These are phyloP conservation scores for Boletus barrowsii DNA, from an alignment of 768 basidiomycete genomes.

Conservation along the genomic window DNA sequence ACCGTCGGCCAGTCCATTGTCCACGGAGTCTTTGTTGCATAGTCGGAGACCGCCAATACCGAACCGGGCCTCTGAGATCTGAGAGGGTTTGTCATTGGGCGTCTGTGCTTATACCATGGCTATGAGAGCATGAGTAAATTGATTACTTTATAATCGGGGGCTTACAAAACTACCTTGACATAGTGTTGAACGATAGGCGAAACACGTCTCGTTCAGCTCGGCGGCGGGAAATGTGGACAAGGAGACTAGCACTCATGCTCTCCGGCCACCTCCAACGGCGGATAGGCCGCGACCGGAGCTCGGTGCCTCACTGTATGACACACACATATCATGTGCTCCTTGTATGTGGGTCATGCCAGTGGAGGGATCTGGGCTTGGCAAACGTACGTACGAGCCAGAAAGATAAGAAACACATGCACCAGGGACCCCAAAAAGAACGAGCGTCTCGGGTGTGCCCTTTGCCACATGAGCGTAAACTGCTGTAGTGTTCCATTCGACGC, in stretches of 20 bases:
- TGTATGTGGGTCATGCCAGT: constrained; percentile 4
- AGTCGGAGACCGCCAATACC: background rate
- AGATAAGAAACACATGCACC: constrained; percentile 18
- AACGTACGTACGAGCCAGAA: constrained; percentile 15
- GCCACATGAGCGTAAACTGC: constrained; percentile 5
- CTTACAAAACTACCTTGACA: background rate
- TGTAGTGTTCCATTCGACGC: background rate
- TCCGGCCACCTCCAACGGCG: background rate
- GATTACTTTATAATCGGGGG: background rate
- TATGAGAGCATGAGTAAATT: background rate
- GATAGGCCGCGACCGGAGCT: background rate
- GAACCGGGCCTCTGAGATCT: no score
- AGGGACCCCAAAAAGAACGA: constrained; percentile 17
- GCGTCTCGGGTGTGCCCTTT: constrained; percentile 9
- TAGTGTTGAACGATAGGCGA: background rate
- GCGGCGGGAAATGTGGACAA: background rate
- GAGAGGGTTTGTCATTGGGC: background rate
- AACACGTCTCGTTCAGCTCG: background rate
- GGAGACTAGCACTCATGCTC: background rate
- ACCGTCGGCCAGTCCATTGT: no score
- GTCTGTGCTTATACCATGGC: background rate
- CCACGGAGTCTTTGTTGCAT: background rate
- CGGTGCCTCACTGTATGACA: background rate
- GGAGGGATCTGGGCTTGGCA: constrained; percentile 3
- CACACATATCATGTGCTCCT: constrained; percentile 8